phyloP scores from a whole-genome alignment of 768 basidiomycete genomes.

The Mycena chlorophos region DNA sequence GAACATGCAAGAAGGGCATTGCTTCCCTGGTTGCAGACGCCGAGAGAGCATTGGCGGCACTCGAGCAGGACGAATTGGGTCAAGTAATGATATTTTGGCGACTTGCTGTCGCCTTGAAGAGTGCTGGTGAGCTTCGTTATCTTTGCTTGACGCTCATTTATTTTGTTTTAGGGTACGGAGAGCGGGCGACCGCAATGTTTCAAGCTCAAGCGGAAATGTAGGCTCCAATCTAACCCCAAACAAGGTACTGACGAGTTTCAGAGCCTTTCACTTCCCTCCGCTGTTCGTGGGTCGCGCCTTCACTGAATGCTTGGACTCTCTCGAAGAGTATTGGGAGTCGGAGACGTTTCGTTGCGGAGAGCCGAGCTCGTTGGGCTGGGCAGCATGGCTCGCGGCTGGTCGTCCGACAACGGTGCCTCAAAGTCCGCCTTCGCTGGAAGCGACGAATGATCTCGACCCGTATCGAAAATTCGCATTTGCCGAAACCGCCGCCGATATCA shows the following conservation, averaged over 20 bases:
- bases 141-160: constrained; percentile 5
- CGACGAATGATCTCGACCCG: constrained; percentile 50
- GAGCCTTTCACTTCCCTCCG: constrained; percentile 59
- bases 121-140: constrained; percentile 54
- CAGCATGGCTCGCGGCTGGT: constrained; percentile 53
- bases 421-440: constrained; percentile 7
- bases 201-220: constrained; percentile 86
- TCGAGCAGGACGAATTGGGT: constrained; percentile 52
- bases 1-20: constrained; percentile 47
- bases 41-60: constrained; percentile 42
- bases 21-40: constrained; percentile 56
- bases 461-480: constrained; percentile 64
- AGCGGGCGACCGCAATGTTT: constrained; percentile 75
- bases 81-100: constrained; percentile 73
- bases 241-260: constrained; percentile 28
- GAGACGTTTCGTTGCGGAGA: constrained; percentile 80
- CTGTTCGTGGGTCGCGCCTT: constrained; percentile 45
- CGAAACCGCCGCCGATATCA: constrained; percentile 53
- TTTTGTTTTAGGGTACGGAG: constrained; percentile 57
- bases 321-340: constrained; percentile 86
- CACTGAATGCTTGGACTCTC: constrained; percentile 49
- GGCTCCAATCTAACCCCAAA: constrained; percentile 26
- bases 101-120: constrained; percentile 56
- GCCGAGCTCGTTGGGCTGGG: constrained; percentile 65
- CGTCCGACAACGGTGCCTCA: constrained; percentile 11